phyloP scores from a whole-genome alignment of 2,329 filamentous ascomycete genomes.

The Orbilia brochopaga region DNA sequence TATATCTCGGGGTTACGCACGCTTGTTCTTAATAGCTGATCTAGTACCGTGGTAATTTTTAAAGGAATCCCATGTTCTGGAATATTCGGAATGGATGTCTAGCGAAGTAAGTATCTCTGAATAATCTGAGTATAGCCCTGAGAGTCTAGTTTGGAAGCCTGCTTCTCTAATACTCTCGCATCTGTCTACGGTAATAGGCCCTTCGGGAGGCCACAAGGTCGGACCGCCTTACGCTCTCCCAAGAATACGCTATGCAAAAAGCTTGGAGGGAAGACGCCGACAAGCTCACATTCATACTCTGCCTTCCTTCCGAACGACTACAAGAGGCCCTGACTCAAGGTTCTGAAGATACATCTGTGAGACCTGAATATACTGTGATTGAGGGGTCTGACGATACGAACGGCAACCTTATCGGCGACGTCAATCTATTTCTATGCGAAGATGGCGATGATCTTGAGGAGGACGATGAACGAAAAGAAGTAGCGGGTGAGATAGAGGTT shows the following conservation, averaged over 20 bases:
- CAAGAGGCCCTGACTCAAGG: background rate
- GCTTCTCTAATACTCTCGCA: background rate
- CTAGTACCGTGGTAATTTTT: background rate
- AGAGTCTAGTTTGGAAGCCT: too few relatives aligned
- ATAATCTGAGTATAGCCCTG: too few relatives aligned
- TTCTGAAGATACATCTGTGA: slow-evolving; percentile 24
- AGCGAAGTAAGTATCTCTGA: slow-evolving; percentile 26
- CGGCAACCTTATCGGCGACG: slow-evolving; percentile 71
- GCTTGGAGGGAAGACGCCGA: slow-evolving; percentile 82
- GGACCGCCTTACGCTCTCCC: slow-evolving; percentile 76
- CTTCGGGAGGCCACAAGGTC: slow-evolving; percentile 87
- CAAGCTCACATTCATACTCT: slow-evolving; percentile 92
- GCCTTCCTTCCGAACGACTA: slow-evolving; percentile 60
- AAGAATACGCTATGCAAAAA: slow-evolving; percentile 90
- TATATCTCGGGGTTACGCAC: too few relatives aligned
- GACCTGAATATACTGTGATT: slow-evolving; percentile 5
- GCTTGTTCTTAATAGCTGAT: background rate
- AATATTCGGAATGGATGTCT: slow-evolving; percentile 49
- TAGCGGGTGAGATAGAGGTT: slow-evolving; percentile 76
- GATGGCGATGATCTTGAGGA: slow-evolving; percentile 54
- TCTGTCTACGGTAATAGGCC: slow-evolving; percentile 63
- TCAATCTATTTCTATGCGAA: slow-evolving; percentile 77
- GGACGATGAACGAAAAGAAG: slow-evolving; percentile 53
- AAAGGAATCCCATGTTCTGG: slow-evolving; percentile 43
- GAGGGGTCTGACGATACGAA: slow-evolving; percentile 62